Evolutionary conservation across 306 rosid genomes (phyloP).

Genomic region (Datisca glomerata): DNA sequence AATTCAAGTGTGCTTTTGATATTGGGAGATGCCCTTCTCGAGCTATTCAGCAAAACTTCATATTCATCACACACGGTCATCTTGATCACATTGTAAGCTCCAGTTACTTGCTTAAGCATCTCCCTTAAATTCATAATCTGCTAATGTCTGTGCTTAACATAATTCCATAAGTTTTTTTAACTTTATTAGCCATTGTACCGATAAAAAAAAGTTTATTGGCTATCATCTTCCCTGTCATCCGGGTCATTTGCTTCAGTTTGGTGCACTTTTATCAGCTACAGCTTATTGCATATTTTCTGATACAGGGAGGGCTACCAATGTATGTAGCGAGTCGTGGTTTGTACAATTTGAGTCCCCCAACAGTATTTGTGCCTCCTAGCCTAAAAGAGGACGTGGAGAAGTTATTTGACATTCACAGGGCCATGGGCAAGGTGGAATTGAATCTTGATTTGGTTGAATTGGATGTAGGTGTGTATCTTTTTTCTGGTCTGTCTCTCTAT

Average conservation of each 20-base stretch:
- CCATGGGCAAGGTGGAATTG: conserved; percentile 76
- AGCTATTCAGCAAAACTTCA: conserved; percentile 77
- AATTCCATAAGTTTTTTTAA: too few relatives aligned
- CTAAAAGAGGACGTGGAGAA: conserved; percentile 82
- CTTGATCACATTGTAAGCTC: conserved; percentile 93
- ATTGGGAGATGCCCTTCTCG: conserved; percentile 77
- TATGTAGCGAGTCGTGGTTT: conserved; percentile 87
- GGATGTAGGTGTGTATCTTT: conserved; percentile 60
- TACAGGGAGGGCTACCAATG: conserved; percentile 95
- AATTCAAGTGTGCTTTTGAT: conserved; percentile 85
- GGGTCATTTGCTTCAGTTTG: conserved; percentile 6
- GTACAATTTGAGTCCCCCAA: conserved; percentile 79
- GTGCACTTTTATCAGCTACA: conserved; percentile 5
- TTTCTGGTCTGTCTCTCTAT: conserved; percentile 9
- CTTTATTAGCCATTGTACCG: too few relatives aligned
- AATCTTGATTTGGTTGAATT: conserved; percentile 72
- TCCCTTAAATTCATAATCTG: conserved; percentile 1
- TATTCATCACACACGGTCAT: conserved; percentile 89
- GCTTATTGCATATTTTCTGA: conserved; percentile 10
- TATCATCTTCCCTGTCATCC: too few relatives aligned
- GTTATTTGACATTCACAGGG: conserved; percentile 70
- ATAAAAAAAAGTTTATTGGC: too few relatives aligned
- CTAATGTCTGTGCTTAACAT: background rate
- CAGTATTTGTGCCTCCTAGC: conserved; percentile 84
- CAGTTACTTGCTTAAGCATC: background rate